These are phyloP conservation scores for Paracoccidioides lutzii DNA, from an alignment of 2,329 filamentous ascomycete species.

Conservation along the genomic window DNA sequence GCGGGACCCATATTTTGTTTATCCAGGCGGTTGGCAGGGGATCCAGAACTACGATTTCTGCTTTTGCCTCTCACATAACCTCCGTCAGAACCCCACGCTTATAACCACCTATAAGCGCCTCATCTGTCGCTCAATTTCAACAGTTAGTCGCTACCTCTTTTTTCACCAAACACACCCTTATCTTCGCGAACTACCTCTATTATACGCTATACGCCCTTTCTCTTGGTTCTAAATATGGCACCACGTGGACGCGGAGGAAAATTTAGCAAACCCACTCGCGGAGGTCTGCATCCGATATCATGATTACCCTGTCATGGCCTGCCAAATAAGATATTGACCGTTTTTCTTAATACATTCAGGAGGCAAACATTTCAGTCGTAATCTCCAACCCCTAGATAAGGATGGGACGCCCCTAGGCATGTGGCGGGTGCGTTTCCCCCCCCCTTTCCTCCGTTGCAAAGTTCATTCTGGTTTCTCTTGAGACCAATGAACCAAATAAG, in stretches of 20 bases:
- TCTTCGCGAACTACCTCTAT: neutral
- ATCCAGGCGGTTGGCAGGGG: neutral
- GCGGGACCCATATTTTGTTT: neutral
- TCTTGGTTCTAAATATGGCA: constrained; percentile 22
- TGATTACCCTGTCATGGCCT: neutral
- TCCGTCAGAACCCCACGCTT: neutral
- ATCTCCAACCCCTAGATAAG: constrained; percentile 75
- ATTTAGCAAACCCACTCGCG: constrained; percentile 84
- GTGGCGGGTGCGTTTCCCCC: constrained; percentile 53
- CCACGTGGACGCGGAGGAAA: constrained; percentile 74
- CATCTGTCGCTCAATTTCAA: no score
- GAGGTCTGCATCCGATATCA: constrained; percentile 48
- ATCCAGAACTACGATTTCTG: neutral
- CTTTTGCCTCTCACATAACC: neutral
- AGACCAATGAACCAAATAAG: no score
- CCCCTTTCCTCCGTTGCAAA: constrained; percentile 4
- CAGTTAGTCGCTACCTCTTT: no score
- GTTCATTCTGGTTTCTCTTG: no score
- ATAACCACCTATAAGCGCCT: neutral
- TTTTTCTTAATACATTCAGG: constrained; percentile 39
- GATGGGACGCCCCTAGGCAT: constrained; percentile 83
- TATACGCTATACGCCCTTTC: constrained; percentile 5
- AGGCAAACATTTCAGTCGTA: constrained; percentile 88
- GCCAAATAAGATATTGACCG: constrained; percentile 4
- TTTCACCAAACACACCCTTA: no score